Percentiles rank a stretch among this genome's conserved stretches.
These are phyloP conservation scores for Dioszegia crocea DNA, from an alignment of 768 basidiomycete species.

Conservation along the genomic window DNA sequence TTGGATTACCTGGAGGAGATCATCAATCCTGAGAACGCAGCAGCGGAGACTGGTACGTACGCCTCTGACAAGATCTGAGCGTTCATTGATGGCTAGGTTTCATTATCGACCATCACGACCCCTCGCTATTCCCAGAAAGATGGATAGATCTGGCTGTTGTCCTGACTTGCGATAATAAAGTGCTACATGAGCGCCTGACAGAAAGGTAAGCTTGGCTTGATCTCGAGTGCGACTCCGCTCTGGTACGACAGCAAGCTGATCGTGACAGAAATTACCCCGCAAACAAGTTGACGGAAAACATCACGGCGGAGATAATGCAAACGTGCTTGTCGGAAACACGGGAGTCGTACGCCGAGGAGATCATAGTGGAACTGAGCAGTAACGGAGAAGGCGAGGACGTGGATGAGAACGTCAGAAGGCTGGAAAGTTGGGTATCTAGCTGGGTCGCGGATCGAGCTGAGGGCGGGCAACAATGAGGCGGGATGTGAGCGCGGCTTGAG, in stretches of 20 bases:
- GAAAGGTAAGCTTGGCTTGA: slow-evolving; percentile 60
- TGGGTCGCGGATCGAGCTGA: slow-evolving; percentile 57
- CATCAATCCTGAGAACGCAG: slow-evolving; percentile 26
- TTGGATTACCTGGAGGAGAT: slow-evolving; percentile 34
- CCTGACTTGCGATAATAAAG: slow-evolving; percentile 77
- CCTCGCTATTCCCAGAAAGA: slow-evolving; percentile 74
- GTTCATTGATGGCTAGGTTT: slow-evolving; percentile 33
- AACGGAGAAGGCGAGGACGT: slow-evolving; percentile 60
- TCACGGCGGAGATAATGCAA: slow-evolving; percentile 97
- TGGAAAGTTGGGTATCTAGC: slow-evolving; percentile 77
- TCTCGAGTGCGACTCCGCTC: neutral
- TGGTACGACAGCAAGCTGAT: neutral
- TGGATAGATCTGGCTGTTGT: slow-evolving; percentile 96
- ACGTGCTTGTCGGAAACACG: slow-evolving; percentile 83
- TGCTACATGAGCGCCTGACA: slow-evolving; percentile 85
- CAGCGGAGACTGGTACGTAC: slow-evolving; percentile 29
- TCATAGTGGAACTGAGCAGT: slow-evolving; percentile 78
- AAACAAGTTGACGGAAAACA: slow-evolving; percentile 97
- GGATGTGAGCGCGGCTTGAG: no score
- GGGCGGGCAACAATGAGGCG: slow-evolving; percentile 15
- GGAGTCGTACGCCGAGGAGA: slow-evolving; percentile 75
- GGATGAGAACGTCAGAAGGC: slow-evolving; percentile 77
- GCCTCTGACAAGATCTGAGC: neutral
- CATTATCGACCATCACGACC: slow-evolving; percentile 49
- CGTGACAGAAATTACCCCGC: slow-evolving; percentile 73